phyloP scores from a whole-genome alignment of 2,329 filamentous ascomycete species.

The Penicillium sp. region DNA sequence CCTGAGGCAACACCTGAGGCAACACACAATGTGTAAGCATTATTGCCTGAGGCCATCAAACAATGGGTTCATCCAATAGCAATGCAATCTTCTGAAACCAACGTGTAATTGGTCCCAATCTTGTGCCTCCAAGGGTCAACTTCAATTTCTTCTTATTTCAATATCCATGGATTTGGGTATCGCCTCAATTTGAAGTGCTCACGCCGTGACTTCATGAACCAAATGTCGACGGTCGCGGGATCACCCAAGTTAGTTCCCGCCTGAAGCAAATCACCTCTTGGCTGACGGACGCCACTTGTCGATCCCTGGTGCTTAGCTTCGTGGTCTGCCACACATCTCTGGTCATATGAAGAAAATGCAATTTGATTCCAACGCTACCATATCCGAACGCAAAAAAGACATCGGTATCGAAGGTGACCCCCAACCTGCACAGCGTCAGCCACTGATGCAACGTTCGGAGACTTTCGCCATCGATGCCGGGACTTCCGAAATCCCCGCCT shows the following conservation, averaged over 20 bases:
- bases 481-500: conserved; percentile 9
- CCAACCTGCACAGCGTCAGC: neutral
- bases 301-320: neutral
- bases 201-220: neutral
- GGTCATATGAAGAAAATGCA: neutral
- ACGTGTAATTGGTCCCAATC: neutral
- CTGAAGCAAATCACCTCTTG: neutral
- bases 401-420: neutral
- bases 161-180: neutral
- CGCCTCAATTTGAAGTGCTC: neutral
- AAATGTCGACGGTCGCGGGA: neutral
- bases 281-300: conserved; percentile 1
- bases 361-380: neutral
- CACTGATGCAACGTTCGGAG: neutral
- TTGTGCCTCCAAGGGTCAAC: neutral
- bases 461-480: conserved; percentile 10
- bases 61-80: neutral
- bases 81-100: neutral
- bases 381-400: neutral
- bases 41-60: neutral
- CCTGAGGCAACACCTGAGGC: neutral
- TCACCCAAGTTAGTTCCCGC: neutral
- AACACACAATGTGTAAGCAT: neutral
- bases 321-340: neutral
- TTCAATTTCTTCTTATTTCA: too few species aligned